These are phyloP conservation scores for Panus rudis DNA, from an alignment of 768 basidiomycete species.

Conservation along the genomic window DNA sequence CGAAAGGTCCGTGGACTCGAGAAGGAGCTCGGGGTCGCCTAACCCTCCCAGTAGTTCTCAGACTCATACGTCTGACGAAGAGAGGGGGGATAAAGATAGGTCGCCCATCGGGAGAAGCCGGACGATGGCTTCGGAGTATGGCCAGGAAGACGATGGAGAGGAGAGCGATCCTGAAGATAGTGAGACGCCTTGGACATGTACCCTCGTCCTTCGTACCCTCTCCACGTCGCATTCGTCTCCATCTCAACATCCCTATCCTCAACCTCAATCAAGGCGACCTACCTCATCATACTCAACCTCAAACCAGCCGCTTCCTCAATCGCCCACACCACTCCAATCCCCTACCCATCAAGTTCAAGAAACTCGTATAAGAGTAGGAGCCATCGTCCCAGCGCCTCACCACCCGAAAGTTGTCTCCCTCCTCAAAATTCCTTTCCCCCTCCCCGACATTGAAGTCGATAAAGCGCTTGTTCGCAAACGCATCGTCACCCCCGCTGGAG, in stretches of 20 bases:
- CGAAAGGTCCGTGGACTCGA: conserved; percentile 8
- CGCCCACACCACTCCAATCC: conserved; percentile 3
- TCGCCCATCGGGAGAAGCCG: conserved; percentile 1
- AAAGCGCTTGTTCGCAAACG: conserved; percentile 46
- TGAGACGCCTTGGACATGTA: conserved; percentile 94
- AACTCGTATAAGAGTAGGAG: conserved; percentile 63
- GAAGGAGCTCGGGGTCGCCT: conserved; percentile 17
- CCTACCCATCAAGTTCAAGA: conserved; percentile 1
- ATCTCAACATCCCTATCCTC: too few species aligned
- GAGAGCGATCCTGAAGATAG: conserved; percentile 95
- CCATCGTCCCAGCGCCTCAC: conserved; percentile 86
- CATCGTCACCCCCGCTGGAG: conserved; percentile 29
- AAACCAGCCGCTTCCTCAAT: background rate
- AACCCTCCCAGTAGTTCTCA: background rate
- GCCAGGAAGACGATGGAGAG: conserved; percentile 42
- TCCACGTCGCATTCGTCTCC: conserved; percentile 11
- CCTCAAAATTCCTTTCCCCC: conserved; percentile 84
- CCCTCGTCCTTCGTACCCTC: conserved; percentile 55
- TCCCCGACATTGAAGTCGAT: conserved; percentile 77
- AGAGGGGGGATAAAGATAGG: conserved; percentile 14
- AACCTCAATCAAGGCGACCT: too few species aligned
- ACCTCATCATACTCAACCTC: too few species aligned
- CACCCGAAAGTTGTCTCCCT: conserved; percentile 93
- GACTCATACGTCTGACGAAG: conserved; percentile 8
- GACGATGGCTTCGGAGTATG: background rate